Evolutionary conservation across 2,329 filamentous ascomycete species (phyloP), one percentile per base, ranked within the genome.

Genomic region (Cladosporium cucumerinum): DNA sequence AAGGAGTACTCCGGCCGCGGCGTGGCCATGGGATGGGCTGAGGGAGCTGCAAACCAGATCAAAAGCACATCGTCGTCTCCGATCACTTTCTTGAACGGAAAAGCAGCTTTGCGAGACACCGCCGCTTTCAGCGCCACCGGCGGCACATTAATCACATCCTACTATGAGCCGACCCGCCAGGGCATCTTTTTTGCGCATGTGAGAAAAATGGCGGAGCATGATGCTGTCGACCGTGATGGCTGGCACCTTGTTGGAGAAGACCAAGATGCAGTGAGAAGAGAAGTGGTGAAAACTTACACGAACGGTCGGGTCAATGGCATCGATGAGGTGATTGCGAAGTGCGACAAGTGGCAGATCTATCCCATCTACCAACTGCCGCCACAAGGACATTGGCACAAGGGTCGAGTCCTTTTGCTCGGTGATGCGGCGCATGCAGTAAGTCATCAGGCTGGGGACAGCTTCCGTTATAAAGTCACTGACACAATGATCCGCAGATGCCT

Each of bases 351-450:
- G 76, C 76, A 75, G 66, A 68, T 82, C n/a, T 82, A 80, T 66
- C 80, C 80, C 0, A 78, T 82, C 1, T 80, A 80, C 65, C 74
- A 77, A 49, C 72, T 82, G 2, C 73, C 69, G 1, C 74, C 76
- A 0, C 73, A 75, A 10, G 78, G 77, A 6, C 73, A 70, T 25
- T 82, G 80, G 80, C 74, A 68, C 49, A 76, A 74, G 6, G 74
- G 77, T n/a, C 73, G 78, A 5, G 75, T 76, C 3, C 72, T 82
- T 25, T 67, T 82, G 5, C 68, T 82, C 4, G 80, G 80, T 5
- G 81, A 82, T 72, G 80, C 80, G 28, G 81, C 79, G 5, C 80
- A 82, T 66, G 80, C 80, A 39, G 79, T 81, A 75, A 58, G 78
- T 73, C 2, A 23, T 30, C 32, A 36, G 46, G n/a, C 10, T 46